These are phyloP conservation scores for Byssoonygena ceratinophila DNA, from an alignment of 2,329 filamentous ascomycete species.

Conservation along the genomic window DNA sequence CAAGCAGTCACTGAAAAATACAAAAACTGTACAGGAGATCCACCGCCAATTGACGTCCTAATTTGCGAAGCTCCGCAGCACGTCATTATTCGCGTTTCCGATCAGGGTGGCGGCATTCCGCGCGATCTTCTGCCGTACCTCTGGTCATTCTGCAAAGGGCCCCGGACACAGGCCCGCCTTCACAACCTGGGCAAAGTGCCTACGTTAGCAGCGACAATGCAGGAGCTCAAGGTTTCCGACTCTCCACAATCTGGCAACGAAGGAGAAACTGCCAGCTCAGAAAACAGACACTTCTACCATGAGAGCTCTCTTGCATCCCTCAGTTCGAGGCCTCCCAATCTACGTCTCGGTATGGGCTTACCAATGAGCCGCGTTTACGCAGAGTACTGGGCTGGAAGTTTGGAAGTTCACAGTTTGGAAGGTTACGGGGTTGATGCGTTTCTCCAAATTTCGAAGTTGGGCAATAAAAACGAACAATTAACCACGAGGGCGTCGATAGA, in stretches of 20 bases:
- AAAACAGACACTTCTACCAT: slow-evolving; percentile 28
- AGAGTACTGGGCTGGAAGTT: slow-evolving; percentile 91
- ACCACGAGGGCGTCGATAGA: slow-evolving; percentile 68
- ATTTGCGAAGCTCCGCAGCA: slow-evolving; percentile 91
- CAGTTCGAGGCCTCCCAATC: slow-evolving; percentile 70
- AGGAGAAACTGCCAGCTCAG: slow-evolving; percentile 14
- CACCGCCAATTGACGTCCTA: slow-evolving; percentile 82
- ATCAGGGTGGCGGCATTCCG: slow-evolving; percentile 86
- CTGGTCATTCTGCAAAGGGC: slow-evolving; percentile 95
- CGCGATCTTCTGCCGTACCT: slow-evolving; percentile 75
- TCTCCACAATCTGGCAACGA: slow-evolving; percentile 23
- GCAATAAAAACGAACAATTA: slow-evolving; percentile 95
- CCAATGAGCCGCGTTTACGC: slow-evolving; percentile 91
- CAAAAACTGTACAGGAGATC: slow-evolving; percentile 38
- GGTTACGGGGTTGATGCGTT: slow-evolving; percentile 96
- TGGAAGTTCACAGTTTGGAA: slow-evolving; percentile 84
- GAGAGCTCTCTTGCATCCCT: slow-evolving; percentile 66
- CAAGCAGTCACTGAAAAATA: slow-evolving; percentile 79
- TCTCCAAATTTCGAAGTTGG: slow-evolving; percentile 86
- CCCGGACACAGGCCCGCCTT: slow-evolving; percentile 64
- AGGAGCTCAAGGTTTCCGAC: slow-evolving; percentile 56
- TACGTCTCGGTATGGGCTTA: slow-evolving; percentile 83
- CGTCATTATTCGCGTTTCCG: slow-evolving; percentile 91
- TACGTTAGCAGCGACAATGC: slow-evolving; percentile 82
- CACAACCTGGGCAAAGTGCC: slow-evolving; percentile 79